Base-by-base conservation (phyloP, 2,329 filamentous ascomycete species). In the Ceratocystis smalleyi region DNA sequence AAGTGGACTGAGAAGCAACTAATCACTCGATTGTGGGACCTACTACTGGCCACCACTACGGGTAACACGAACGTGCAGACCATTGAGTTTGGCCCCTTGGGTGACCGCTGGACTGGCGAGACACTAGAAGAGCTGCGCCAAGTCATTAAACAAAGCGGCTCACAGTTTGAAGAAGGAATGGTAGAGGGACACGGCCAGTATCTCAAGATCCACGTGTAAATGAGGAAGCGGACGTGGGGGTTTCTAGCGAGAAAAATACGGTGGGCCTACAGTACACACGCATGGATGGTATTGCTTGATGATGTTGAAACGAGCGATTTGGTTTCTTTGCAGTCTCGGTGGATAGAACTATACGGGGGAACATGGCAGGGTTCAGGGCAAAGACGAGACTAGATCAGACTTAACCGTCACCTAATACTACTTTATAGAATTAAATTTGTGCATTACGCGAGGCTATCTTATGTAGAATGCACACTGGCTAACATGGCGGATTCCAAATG, bases 1-100 rank as follows among this genome's bases (percentile, higher is more conserved):
- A 63, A 64, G 32, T 64, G 65, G 65, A 61, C 55, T 5, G 61
- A 64, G 47, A 57, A 64, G 24, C 55, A 66, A 35, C 30, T 64
- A 3, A 60, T 66, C 12, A 43, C 45, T 22, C 55, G 65, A 15
- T 30, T 66, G 24, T 54, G 45, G 24, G 65, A 66, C 10, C 43
- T 66, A 55, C 60, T 64, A 12, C 49, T 59, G n/a, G 65, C 59
- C 19, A 66, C 62, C 30, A 43, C 61, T 15, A 61, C 43, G 35
- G 65, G 65, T 17, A 27, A 45, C n/a, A 66, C 65, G 7, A 55
- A 51, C 27, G 55, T 66, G n/a, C 57, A 60, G 47, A 66, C 61
- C 8, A 47, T 66, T 3, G 59, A 63, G 17, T 64, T 66, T 62
- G 65, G 65, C 4, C 65, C 65, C 2, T 40, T 66, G n/a, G 57